phyloP scores from a whole-genome alignment of 2,329 filamentous ascomycete genomes.

The Penicillium sp. region DNA sequence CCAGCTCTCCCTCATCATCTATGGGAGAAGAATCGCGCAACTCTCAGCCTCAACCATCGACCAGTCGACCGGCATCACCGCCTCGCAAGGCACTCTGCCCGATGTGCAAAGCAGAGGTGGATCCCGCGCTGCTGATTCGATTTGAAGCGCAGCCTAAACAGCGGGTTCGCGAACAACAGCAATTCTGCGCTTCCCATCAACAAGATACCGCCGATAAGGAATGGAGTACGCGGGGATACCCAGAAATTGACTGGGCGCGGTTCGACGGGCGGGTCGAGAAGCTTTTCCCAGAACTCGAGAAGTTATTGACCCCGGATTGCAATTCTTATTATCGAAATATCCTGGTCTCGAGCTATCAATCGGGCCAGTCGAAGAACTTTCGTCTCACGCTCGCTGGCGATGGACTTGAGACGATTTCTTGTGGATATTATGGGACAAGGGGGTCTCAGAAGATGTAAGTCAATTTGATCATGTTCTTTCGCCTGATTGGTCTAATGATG shows the following conservation, averaged over 20 bases:
- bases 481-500: not conserved
- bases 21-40: conserved; percentile 14
- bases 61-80: conserved; percentile 1
- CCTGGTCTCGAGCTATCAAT: conserved; percentile 51
- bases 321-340: conserved; percentile 56
- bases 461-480: not conserved
- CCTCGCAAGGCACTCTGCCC: conserved; percentile 49
- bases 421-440: conserved; percentile 77
- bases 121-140: conserved; percentile 49
- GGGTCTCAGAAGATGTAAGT: conserved; percentile 64
- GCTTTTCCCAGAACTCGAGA: conserved; percentile 53
- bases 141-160: conserved; percentile 41
- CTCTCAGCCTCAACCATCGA: conserved; percentile 7
- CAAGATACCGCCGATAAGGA: conserved; percentile 48
- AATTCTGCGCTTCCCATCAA: conserved; percentile 61
- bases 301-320: conserved; percentile 50
- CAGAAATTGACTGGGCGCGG: conserved; percentile 61
- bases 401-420: conserved; percentile 52
- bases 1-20: conserved; percentile 26
- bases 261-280: conserved; percentile 55
- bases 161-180: conserved; percentile 35
- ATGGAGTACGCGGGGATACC: conserved; percentile 57
- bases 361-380: conserved; percentile 56
- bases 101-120: conserved; percentile 59
- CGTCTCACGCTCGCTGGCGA: conserved; percentile 47